These are phyloP conservation scores for Oryza glaberrima DNA, from an alignment of 176 grass and related monocot genomes.

Conservation along the genomic window DNA sequence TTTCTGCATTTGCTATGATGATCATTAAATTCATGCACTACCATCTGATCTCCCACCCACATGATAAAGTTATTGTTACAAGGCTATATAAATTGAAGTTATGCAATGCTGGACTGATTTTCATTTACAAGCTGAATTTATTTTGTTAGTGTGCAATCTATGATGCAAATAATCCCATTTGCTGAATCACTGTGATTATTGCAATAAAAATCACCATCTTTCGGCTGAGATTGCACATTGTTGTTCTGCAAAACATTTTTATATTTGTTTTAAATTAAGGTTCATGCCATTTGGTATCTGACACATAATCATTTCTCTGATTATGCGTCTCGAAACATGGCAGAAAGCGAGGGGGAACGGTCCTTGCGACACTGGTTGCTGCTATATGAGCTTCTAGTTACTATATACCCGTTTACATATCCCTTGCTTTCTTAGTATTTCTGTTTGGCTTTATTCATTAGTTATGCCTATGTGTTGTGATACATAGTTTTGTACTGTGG, in stretches of 20 bases:
- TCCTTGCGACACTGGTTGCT: slow-evolving; percentile 54
- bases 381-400: slow-evolving; percentile 46
- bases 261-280: background rate
- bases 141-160: slow-evolving; percentile 30
- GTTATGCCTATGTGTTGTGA: too few relatives aligned
- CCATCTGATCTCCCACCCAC: slow-evolving; percentile 57
- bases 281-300: slow-evolving; percentile 57
- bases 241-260: background rate
- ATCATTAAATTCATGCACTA: slow-evolving; percentile 52
- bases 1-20: slow-evolving; percentile 60
- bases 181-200: slow-evolving; percentile 58
- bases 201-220: slow-evolving; percentile 60
- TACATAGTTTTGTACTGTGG: background rate
- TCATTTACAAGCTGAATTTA: too few relatives aligned
- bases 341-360: slow-evolving; percentile 35
- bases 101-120: background rate
- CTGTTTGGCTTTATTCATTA: background rate
- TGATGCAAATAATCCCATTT: slow-evolving; percentile 56
- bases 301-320: slow-evolving; percentile 23
- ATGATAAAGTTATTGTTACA: background rate
- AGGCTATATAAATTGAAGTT: background rate
- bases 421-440: background rate
- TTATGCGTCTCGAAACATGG: slow-evolving; percentile 56
- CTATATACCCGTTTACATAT: slow-evolving; percentile 49
- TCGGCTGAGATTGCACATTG: slow-evolving; percentile 54